These are phyloP conservation scores for Rhynchosporium graminicola DNA, from an alignment of 2,329 filamentous ascomycete species.

Conservation along the genomic window DNA sequence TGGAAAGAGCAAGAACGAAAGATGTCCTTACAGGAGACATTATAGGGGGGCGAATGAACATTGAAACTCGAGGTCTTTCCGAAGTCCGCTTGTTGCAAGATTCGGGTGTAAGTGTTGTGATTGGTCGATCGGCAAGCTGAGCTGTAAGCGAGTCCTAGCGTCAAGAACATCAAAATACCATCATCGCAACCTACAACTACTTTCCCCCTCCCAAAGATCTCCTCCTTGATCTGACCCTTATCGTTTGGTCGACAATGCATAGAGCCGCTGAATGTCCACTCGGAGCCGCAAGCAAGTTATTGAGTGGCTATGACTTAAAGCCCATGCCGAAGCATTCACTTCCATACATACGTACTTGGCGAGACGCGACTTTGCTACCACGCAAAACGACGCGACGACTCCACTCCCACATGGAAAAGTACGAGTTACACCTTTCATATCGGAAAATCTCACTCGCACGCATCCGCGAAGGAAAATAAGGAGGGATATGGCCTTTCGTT, in stretches of 20 bases:
- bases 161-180: slow-evolving; percentile 10
- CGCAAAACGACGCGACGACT: not conserved
- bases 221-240: too few species aligned
- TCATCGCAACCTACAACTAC: not conserved
- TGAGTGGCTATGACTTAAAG: too few species aligned
- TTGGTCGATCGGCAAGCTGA: slow-evolving; percentile 3
- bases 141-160: slow-evolving; percentile 10
- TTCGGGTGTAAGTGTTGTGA: not conserved
- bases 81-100: not conserved
- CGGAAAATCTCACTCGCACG: not conserved
- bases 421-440: not conserved
- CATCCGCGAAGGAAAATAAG: not conserved
- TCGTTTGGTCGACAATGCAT: too few species aligned
- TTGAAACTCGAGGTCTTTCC: not conserved
- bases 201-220: too few species aligned
- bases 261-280: too few species aligned
- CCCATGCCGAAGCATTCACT: not conserved
- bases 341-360: not conserved
- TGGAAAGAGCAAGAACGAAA: slow-evolving; percentile 13
- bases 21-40: not conserved
- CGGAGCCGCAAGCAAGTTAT: too few species aligned
- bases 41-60: slow-evolving; percentile 13
- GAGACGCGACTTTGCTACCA: not conserved
- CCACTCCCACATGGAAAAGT: not conserved
- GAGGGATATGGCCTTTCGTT: too few species aligned